Base-by-base conservation (phyloP, 2,329 filamentous ascomycete genomes). In the Coniella lustricola region DNA sequence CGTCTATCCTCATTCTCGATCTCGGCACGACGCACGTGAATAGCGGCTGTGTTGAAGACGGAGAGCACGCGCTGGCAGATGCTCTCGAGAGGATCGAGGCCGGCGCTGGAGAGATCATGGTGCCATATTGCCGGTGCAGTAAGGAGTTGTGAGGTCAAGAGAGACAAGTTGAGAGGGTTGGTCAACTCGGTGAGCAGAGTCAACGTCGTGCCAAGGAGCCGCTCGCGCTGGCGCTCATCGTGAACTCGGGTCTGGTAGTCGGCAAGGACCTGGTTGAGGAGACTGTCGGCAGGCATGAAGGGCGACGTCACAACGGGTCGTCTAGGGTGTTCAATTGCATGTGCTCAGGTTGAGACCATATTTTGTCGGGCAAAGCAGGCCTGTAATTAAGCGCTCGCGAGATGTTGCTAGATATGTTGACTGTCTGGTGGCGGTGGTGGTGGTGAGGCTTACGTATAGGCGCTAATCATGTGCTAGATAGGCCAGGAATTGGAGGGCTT, bases 141-240 rank as follows among this genome's bases (percentile, higher is more conserved):
- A 39, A 90, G 75, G 5, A 89, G 73, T 55, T 90, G 84, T 21
- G 82, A 83, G 1, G 84, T 85, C 46, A 90, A 73, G 12, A 90
- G 73, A 35, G 81, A 79, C 58, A 89, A 73, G 63, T 90, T 90
- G 49, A 87, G 75, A 13, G 85, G 85, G 60, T 90, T 90, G 53
- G 80, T 81, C 45, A 90, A 78, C 42, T 77, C 78, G 14, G 81
- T 77, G 48, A 90, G 73, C 25, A 90, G 76, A 34, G 81, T 77
- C 16, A 79, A 75, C 14, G 84, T 85, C 38, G 82, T 84, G 54
- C 76, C 81, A 59, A 86, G 70, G 57, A 82, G 74, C 62, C 78
- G 75, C 54, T 78, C 70, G 20, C 73, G 76, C 55, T 70, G 71
- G 46, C 63, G 60, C 42, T 68, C 67, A 63, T 76, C 70, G 62